phyloP scores from a whole-genome alignment of 2,329 filamentous ascomycete genomes.

The Paraconiothyrium sp. region DNA sequence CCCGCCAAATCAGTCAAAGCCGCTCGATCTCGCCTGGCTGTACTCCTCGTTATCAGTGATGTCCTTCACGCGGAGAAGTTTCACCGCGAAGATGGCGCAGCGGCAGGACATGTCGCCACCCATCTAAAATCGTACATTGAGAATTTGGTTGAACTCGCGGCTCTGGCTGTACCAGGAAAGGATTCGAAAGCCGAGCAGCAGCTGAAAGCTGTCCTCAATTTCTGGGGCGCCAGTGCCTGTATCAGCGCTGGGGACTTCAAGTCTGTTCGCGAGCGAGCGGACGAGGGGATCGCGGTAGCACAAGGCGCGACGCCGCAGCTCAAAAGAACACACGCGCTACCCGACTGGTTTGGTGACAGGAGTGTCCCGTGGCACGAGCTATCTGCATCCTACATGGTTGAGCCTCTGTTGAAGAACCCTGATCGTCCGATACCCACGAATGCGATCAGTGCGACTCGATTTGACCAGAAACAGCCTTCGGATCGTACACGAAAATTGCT shows the following conservation, averaged over 20 bases:
- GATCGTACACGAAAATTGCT: conserved; percentile 76
- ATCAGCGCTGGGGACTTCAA: conserved; percentile 64
- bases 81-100: conserved; percentile 16
- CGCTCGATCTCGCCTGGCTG: conserved; percentile 75
- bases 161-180: conserved; percentile 62
- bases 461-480: conserved; percentile 72
- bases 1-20: conserved; percentile 55
- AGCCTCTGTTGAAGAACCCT: conserved; percentile 79
- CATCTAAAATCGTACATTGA: conserved; percentile 66
- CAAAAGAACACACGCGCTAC: conserved; percentile 72
- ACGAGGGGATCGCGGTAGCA: conserved; percentile 51
- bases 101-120: conserved; percentile 21
- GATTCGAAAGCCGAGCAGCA: conserved; percentile 73
- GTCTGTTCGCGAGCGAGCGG: conserved; percentile 68
- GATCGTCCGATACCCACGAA: conserved; percentile 71
- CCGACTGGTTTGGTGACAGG: conserved; percentile 78
- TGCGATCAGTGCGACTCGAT: conserved; percentile 66
- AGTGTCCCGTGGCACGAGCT: conserved; percentile 81
- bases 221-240: conserved; percentile 76
- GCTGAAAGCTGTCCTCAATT: conserved; percentile 64
- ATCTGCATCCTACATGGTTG: conserved; percentile 82
- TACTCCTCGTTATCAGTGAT: conserved; percentile 83
- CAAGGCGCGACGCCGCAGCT: conserved; percentile 53
- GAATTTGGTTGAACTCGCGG: conserved; percentile 69
- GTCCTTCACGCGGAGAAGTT: conserved; percentile 65